Base-by-base conservation (phyloP, 805 yeast genomes). In the Spathaspora gorwiae region DNA sequence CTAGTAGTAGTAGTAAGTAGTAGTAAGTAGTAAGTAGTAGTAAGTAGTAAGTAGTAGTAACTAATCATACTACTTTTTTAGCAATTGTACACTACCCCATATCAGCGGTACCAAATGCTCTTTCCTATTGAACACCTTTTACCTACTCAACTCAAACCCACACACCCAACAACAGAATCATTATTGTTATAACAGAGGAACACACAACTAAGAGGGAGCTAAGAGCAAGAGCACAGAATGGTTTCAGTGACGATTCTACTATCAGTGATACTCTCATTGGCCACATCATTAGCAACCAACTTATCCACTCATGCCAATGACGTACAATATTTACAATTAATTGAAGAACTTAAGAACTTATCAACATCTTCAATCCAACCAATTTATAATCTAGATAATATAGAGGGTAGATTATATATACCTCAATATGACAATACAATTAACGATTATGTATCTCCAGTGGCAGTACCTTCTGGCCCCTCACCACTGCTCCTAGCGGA, bases 331-430 rank as follows among this genome's bases (percentile, higher is more conserved):
- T 29, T 29, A 29, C 7, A 14, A 14, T 2, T 32, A 34, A 38
- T 26, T 43, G 14, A 34, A 32, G 26, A 10, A 32, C 2, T 26
- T 37, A 7, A 8, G 29, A 29, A 5, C 5, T 19, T 19, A 19
- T 26, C 39, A 14, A 24, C 19, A n/a, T 12, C 10, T 13, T 37
- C 8, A 14, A 24, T 24, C 4, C 39, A 37, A 24, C 30, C 50
- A 4, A 24, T 59, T 12, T 62, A 58, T 42, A 53, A 51, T 37
- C 46, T 53, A 15, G 56, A 55, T 26, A 63, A 55, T 44, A 58
- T 64, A 39, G 59, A 59, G n/a, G 52, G 53, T 26, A 62, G 59
- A 5, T 46, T 68, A 24, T 41, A 50, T 14, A 56, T 68, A 12
- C 72, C 73, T 1, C 65, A 62, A 41, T 68, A 52, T 44, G 52